Evolutionary conservation across 805 yeast species (phyloP).

Genomic region (Nakazawaea ernobii): DNA sequence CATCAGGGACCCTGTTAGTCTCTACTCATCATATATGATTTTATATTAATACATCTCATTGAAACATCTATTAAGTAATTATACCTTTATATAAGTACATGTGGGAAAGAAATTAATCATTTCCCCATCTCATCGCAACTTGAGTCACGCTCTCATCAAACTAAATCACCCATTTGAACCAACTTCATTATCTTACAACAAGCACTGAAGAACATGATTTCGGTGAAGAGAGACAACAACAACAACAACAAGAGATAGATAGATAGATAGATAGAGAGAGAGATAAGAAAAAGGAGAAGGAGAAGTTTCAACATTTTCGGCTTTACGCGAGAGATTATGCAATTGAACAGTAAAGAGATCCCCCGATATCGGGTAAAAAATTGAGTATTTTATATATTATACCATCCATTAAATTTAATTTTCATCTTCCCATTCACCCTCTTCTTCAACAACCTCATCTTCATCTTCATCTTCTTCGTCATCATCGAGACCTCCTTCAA

Average conservation of each 20-base stretch:
- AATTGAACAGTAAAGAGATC: background rate
- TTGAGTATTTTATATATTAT: background rate
- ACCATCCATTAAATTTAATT: background rate
- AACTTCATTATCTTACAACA: no score
- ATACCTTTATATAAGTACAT: no score
- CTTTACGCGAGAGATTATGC: background rate
- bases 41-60: no score
- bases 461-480: constrained; percentile 58
- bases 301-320: background rate
- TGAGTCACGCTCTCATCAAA: no score
- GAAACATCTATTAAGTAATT: no score
- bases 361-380: background rate
- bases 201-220: background rate
- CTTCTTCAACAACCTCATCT: constrained; percentile 45
- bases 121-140: no score
- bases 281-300: background rate
- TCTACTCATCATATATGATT: no score
- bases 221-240: background rate
- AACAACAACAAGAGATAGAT: no score
- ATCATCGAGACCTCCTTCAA: constrained; percentile 51
- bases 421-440: constrained; percentile 10
- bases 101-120: no score
- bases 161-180: no score
- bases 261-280: background rate
- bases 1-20: no score